These are phyloP conservation scores for Suillus placidus DNA, from an alignment of 768 basidiomycete species.

Conservation along the genomic window DNA sequence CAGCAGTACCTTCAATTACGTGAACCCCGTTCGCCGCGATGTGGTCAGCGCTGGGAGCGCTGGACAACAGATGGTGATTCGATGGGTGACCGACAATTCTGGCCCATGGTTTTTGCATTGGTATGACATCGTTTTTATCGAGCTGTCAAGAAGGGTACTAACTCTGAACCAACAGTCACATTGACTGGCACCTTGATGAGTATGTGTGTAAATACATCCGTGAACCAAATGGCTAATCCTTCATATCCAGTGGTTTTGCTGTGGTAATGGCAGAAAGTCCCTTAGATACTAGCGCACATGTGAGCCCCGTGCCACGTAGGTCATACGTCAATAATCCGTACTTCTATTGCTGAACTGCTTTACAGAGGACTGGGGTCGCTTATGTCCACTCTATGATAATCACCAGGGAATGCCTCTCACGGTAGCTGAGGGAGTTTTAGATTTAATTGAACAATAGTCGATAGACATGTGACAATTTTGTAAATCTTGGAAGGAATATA, in stretches of 20 bases:
- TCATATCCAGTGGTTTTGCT: constrained; percentile 28
- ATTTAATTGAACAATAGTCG: not conserved
- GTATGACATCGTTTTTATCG: constrained; percentile 8
- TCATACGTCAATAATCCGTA: not conserved
- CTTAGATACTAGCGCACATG: not conserved
- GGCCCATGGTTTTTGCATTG: constrained; percentile 40
- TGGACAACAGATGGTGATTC: constrained; percentile 39
- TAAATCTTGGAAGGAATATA: too few species aligned
- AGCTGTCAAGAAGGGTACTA: not conserved
- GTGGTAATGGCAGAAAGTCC: constrained; percentile 34
- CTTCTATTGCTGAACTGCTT: not conserved
- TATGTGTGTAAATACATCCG: constrained; percentile 2
- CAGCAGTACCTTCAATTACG: constrained; percentile 39
- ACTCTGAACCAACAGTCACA: constrained; percentile 16
- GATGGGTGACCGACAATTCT: constrained; percentile 56
- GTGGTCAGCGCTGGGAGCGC: constrained; percentile 35
- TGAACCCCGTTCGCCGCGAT: constrained; percentile 57
- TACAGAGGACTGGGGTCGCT: constrained; percentile 25
- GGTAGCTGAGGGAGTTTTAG: not conserved
- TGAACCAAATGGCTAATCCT: not conserved
- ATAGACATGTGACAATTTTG: too few species aligned
- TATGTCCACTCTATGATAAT: constrained; percentile 24
- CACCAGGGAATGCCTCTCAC: too few species aligned
- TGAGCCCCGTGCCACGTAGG: not conserved
- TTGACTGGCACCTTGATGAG: constrained; percentile 25